These are phyloP conservation scores for Auriscalpium vulgare DNA, from an alignment of 768 basidiomycete genomes.

Conservation along the genomic window DNA sequence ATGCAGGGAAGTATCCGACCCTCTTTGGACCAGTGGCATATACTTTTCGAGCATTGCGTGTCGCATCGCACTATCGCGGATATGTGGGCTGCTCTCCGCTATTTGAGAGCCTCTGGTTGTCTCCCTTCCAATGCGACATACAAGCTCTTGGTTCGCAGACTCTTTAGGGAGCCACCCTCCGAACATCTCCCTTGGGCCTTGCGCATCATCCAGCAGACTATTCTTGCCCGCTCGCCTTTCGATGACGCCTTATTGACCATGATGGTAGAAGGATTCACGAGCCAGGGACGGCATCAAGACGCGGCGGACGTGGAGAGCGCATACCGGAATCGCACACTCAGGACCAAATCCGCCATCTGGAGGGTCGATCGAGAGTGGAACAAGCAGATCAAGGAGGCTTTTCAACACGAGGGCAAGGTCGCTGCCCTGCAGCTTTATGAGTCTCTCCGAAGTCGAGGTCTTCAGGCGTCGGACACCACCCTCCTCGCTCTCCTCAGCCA, in stretches of 20 bases:
- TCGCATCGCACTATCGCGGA: conserved; percentile 1
- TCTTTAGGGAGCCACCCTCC: conserved; percentile 20
- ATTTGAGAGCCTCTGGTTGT: conserved; percentile 31
- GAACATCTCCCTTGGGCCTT: conserved; percentile 6
- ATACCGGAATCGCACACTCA: conserved; percentile 7
- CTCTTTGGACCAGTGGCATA: conserved; percentile 45
- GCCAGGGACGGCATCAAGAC: conserved; percentile 1
- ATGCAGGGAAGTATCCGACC: conserved; percentile 40
- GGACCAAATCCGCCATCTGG: background rate
- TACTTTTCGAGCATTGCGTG: conserved; percentile 37
- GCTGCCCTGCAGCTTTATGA: conserved; percentile 1
- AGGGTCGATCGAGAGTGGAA: background rate
- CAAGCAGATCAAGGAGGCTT: conserved; percentile 3
- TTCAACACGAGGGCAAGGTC: background rate
- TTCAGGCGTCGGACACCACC: conserved; percentile 10
- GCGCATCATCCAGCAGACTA: conserved; percentile 8
- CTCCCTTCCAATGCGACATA: conserved; percentile 40
- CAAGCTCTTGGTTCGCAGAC: conserved; percentile 39
- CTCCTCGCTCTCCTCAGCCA: conserved; percentile 5
- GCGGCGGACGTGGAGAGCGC: conserved; percentile 11
- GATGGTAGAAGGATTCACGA: conserved; percentile 14
- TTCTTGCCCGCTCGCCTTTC: conserved; percentile 10
- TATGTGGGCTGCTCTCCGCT: conserved; percentile 4
- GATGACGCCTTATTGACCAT: conserved; percentile 8
- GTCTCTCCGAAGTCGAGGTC: conserved; percentile 2